phyloP scores from a whole-genome alignment of 2,329 filamentous ascomycete species.

The Drechslera avenae region DNA sequence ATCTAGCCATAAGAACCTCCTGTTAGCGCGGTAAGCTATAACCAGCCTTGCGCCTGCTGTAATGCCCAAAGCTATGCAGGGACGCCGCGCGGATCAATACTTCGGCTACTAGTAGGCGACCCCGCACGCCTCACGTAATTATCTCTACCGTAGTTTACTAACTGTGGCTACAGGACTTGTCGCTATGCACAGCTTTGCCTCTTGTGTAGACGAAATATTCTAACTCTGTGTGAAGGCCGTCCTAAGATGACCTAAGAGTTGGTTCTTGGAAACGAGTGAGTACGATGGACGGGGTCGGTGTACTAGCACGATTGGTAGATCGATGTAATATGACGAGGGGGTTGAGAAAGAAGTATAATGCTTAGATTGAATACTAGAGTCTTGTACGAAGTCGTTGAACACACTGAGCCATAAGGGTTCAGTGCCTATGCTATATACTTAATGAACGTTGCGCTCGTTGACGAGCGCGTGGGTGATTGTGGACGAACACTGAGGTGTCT shows the following conservation, averaged over 20 bases:
- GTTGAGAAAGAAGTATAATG: not conserved
- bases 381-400: not conserved
- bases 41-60: conserved; percentile 5
- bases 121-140: not conserved
- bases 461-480: not conserved
- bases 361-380: not conserved
- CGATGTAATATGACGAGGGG: too few relatives aligned
- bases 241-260: too few relatives aligned
- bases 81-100: conserved; percentile 7
- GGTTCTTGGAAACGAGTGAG: too few relatives aligned
- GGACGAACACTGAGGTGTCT: too few relatives aligned
- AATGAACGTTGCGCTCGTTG: not conserved
- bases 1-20: conserved; percentile 5
- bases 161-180: not conserved
- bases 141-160: not conserved
- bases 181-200: not conserved
- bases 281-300: too few relatives aligned
- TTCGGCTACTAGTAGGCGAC: not conserved
- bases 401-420: not conserved
- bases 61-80: conserved; percentile 4
- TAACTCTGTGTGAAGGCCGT: too few relatives aligned
- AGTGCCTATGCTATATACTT: conserved; percentile 2
- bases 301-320: too few relatives aligned
- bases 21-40: not conserved
- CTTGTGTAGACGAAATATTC: not conserved